These are phyloP conservation scores for Prunus yedoensis DNA, from an alignment of 331 rosid genomes.

Conservation along the genomic window DNA sequence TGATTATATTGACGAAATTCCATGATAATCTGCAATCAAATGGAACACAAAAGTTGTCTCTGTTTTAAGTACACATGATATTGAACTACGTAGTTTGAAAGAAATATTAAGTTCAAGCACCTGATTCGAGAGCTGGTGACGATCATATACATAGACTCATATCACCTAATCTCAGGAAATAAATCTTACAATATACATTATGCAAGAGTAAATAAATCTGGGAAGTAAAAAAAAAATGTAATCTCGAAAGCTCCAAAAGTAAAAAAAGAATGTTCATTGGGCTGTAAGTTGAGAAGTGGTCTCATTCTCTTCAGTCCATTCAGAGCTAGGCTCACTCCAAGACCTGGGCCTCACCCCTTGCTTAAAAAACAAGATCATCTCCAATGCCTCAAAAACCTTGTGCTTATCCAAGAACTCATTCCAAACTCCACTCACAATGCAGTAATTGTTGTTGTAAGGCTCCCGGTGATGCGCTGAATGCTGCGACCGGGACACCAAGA, in stretches of 20 bases:
- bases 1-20: too few relatives aligned
- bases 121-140: slow-evolving; percentile 1
- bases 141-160: not conserved
- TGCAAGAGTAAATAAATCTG: not conserved
- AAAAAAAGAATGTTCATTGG: slow-evolving; percentile 9
- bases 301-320: slow-evolving; percentile 77
- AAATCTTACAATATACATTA: slow-evolving; percentile 8
- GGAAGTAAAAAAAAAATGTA: not conserved
- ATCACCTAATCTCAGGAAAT: not conserved
- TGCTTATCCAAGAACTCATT: slow-evolving; percentile 62
- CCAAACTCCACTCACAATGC: slow-evolving; percentile 95
- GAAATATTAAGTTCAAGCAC: not conserved
- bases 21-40: not conserved
- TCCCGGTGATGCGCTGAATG: slow-evolving; percentile 69
- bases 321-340: slow-evolving; percentile 77
- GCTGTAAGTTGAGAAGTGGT: slow-evolving; percentile 32
- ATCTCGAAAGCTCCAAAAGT: not conserved
- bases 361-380: slow-evolving; percentile 69
- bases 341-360: slow-evolving; percentile 72
- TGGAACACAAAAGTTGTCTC: not conserved
- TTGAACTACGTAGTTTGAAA: not conserved
- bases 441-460: slow-evolving; percentile 74
- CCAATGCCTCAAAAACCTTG: slow-evolving; percentile 68
- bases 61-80: not conserved
- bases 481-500: slow-evolving; percentile 70